These are phyloP conservation scores for Cinnamomum micranthum DNA, from an alignment of 164 flowering plant genomes.

Conservation along the genomic window DNA sequence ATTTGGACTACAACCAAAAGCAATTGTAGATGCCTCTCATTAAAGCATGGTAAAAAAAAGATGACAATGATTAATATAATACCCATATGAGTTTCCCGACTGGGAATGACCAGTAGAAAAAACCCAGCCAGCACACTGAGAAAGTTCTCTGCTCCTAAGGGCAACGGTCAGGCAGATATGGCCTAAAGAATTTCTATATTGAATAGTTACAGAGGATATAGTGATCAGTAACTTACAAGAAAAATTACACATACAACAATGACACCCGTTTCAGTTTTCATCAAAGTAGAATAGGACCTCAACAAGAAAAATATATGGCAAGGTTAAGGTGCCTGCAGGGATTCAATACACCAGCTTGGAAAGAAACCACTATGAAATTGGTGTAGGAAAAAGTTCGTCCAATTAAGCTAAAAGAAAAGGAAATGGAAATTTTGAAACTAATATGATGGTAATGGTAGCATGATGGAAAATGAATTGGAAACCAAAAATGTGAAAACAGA, in stretches of 20 bases:
- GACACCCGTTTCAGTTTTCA: not conserved
- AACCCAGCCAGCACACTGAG: too few relatives aligned
- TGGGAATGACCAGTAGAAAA: not conserved
- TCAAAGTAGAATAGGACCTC: not conserved
- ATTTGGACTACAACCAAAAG: too few relatives aligned
- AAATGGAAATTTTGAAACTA: not conserved
- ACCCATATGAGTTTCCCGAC: not conserved
- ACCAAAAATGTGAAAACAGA: not conserved
- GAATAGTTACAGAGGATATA: not conserved
- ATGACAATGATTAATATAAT: not conserved
- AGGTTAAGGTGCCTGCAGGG: not conserved
- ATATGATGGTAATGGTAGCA: not conserved
- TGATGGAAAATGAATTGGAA: not conserved
- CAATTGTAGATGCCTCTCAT: too few relatives aligned
- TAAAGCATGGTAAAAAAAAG: not conserved
- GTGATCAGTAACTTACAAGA: not conserved
- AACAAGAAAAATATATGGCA: not conserved
- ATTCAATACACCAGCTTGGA: not conserved
- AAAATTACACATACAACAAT: not conserved
- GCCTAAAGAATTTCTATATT: not conserved
- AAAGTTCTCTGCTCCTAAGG: not conserved
- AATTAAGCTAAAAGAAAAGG: not conserved
- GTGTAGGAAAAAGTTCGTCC: not conserved
- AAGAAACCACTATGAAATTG: not conserved
- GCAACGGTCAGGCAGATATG: too few relatives aligned